Percentiles rank a stretch among this genome's conserved stretches.
phyloP scores from a whole-genome alignment of 257 asterid species.

The Nyctanthes arbortristis region DNA sequence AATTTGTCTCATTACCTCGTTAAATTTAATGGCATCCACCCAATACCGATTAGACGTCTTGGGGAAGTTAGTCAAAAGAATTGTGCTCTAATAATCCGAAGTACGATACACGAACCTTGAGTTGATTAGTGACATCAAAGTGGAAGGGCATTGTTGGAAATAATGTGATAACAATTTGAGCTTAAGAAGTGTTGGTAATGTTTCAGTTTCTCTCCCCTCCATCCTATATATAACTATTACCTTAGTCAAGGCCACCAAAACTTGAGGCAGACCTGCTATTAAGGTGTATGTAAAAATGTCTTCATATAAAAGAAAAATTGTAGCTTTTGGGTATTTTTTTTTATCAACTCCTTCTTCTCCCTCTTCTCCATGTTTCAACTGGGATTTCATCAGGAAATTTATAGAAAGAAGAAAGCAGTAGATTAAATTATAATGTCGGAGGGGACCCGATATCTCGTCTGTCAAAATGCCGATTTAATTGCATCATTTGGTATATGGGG shows the following conservation, averaged over 20 bases:
- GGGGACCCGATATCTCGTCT: slow-evolving; percentile 40
- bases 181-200: not conserved
- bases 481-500: slow-evolving; percentile 50
- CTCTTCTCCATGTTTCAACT: not conserved
- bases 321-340: slow-evolving; percentile 5
- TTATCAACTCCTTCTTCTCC: not conserved
- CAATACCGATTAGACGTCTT: no score
- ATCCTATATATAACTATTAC: slow-evolving; percentile 12
- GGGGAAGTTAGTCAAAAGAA: no score
- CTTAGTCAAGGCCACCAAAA: slow-evolving; percentile 19
- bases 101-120: no score
- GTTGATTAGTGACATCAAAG: no score
- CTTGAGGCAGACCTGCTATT: slow-evolving; percentile 28
- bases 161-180: not conserved
- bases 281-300: slow-evolving; percentile 11
- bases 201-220: not conserved
- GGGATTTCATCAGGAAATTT: not conserved
- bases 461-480: slow-evolving; percentile 49
- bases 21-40: no score
- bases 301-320: not conserved
- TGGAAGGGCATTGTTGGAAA: not conserved
- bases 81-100: no score
- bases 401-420: not conserved
- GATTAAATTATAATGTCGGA: slow-evolving; percentile 1
- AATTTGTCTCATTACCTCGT: no score